phyloP scores from a whole-genome alignment of 306 rosid genomes.

The Psophocarpus tetragonolobus region DNA sequence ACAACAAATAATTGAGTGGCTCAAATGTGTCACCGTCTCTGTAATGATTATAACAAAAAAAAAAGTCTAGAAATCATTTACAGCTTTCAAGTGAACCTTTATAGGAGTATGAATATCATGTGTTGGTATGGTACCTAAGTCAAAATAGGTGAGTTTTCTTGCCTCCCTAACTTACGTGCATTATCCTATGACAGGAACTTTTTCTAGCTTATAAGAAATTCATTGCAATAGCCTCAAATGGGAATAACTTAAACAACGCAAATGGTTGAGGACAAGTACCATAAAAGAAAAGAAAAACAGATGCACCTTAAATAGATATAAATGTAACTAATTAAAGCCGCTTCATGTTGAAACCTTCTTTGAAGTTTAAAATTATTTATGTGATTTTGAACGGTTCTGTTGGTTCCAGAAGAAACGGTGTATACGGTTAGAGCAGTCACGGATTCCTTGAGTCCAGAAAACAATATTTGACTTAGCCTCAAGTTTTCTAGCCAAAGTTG shows the following conservation, averaged over 20 bases:
- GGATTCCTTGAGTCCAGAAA: conserved; percentile 13
- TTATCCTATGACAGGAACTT: background rate
- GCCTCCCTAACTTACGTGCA: background rate
- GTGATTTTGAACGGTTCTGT: background rate
- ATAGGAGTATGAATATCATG: background rate
- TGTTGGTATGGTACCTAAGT: conserved; percentile 9
- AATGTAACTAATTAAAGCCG: background rate
- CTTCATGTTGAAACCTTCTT: conserved; percentile 15
- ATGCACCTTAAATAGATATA: background rate
- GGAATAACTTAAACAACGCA: conserved; percentile 12
- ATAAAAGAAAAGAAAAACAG: background rate
- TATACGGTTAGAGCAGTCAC: conserved; percentile 1
- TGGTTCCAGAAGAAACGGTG: conserved; percentile 10
- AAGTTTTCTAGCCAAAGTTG: conserved; percentile 21
- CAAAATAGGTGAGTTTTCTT: conserved; percentile 28
- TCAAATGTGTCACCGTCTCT: conserved; percentile 20
- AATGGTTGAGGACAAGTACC: background rate
- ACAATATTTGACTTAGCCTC: conserved; percentile 43
- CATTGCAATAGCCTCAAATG: background rate
- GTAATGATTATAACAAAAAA: conserved; percentile 5
- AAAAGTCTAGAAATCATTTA: background rate
- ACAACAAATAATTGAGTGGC: background rate
- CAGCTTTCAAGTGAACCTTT: conserved; percentile 11
- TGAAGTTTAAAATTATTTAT: background rate
- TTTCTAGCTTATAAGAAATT: background rate